phyloP scores from a whole-genome alignment of 768 basidiomycete genomes.

The Pholiota conissans region DNA sequence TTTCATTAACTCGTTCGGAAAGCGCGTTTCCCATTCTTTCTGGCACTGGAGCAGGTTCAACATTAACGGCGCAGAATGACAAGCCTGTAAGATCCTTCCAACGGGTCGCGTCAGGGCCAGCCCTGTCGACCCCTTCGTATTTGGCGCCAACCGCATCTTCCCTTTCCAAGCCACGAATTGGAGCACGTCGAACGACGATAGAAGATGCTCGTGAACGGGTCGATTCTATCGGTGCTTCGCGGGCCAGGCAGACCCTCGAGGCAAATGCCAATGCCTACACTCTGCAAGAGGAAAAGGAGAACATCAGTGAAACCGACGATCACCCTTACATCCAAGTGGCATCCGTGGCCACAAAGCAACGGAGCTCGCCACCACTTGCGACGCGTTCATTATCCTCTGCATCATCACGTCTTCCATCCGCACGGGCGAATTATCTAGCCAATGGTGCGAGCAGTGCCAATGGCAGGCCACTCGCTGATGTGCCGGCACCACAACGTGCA shows the following conservation, averaged over 20 bases:
- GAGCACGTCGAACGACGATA: constrained; percentile 40
- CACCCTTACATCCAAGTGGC: constrained; percentile 28
- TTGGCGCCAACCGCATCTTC: constrained; percentile 32
- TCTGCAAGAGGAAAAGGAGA: constrained; percentile 51
- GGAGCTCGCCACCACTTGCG: constrained; percentile 34
- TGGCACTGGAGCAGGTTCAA: constrained; percentile 25
- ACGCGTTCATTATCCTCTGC: constrained; percentile 31
- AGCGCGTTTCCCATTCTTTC: constrained; percentile 53
- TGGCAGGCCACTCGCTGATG: constrained; percentile 31
- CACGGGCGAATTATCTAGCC: constrained; percentile 26
- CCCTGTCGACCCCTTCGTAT: constrained; percentile 33
- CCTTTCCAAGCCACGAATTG: constrained; percentile 32
- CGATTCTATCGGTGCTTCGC: constrained; percentile 18
- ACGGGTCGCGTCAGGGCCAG: constrained; percentile 66
- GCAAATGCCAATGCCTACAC: constrained; percentile 24
- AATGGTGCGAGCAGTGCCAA: constrained; percentile 15
- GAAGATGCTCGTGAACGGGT: constrained; percentile 37
- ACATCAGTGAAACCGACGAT: constrained; percentile 42
- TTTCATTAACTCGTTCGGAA: constrained; percentile 67
- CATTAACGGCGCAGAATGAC: constrained; percentile 31
- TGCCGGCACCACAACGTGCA: constrained; percentile 32
- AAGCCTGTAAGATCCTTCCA: constrained; percentile 55
- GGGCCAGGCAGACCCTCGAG: constrained; percentile 28
- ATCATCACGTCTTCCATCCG: constrained; percentile 19
- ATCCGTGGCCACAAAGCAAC: constrained; percentile 23